Percentiles rank a stretch among this genome's conserved stretches.
phyloP scores from a whole-genome alignment of 345 rosid species.

The Brassica carinata region DNA sequence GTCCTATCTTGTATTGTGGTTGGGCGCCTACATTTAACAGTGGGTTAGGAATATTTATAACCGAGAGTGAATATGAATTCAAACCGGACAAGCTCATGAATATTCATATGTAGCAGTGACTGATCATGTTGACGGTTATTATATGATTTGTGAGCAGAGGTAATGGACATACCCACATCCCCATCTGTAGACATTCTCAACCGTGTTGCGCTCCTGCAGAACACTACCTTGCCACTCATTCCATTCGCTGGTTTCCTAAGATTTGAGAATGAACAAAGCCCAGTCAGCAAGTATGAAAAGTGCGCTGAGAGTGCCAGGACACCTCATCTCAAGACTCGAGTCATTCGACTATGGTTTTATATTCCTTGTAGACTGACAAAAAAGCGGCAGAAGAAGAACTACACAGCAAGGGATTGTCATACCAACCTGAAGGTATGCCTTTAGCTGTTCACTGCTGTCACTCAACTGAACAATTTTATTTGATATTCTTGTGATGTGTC shows the following conservation, averaged over 20 bases:
- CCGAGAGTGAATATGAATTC: conserved; percentile 10
- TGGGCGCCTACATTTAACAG: conserved; percentile 70
- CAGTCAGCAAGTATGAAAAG: conserved; percentile 23
- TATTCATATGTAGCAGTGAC: conserved; percentile 6
- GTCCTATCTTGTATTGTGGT: conserved; percentile 95
- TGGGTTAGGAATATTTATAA: conserved; percentile 17
- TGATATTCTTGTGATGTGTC: conserved; percentile 86
- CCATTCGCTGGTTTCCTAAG: conserved; percentile 87
- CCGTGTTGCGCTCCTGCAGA: conserved; percentile 82
- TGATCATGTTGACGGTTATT: conserved; percentile 13
- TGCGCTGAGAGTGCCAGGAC: neutral
- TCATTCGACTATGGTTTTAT: neutral
- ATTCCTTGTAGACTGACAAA: conserved; percentile 16
- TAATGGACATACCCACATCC: conserved; percentile 76
- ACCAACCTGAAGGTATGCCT: conserved; percentile 75
- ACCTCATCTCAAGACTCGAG: conserved; percentile 6
- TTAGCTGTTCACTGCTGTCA: conserved; percentile 61
- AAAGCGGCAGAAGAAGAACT: conserved; percentile 10
- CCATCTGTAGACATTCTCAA: conserved; percentile 96
- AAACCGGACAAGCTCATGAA: conserved; percentile 12
- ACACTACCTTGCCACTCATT: conserved; percentile 79
- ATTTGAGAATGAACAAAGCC: conserved; percentile 21
- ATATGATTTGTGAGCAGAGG: conserved; percentile 4
- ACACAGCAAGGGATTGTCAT: conserved; percentile 5
- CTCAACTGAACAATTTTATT: conserved; percentile 83